Percentiles rank a stretch among this genome's conserved stretches.
Conservation (phyloP, 805 yeast species). For the Priceomyces medius region DNA sequence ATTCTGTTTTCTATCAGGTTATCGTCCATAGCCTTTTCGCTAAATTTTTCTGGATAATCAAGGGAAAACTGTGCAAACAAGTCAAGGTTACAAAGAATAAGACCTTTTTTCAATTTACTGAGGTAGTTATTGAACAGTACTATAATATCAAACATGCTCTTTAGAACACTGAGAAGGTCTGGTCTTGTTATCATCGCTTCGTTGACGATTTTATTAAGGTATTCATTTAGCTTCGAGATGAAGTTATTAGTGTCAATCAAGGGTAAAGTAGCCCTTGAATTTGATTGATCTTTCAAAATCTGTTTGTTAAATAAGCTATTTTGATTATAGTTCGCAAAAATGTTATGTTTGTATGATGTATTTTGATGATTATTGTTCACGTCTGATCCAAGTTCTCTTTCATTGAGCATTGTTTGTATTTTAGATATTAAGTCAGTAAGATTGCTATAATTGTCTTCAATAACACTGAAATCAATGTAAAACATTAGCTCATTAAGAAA, state of each 20-base stretch:
- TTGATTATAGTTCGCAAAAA: conserved; percentile 11
- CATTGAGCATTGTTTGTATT: conserved; percentile 9
- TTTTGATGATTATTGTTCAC: conserved; percentile 1
- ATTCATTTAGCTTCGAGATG: conserved; percentile 42
- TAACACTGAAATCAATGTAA: conserved; percentile 58
- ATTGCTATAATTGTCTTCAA: conserved; percentile 52
- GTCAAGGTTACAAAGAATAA: conserved; percentile 49
- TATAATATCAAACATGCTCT: conserved; percentile 46
- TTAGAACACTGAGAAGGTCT: conserved; percentile 46
- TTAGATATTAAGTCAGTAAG: conserved; percentile 29
- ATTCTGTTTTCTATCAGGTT: conserved; percentile 40
- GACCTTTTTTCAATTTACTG: conserved; percentile 51
- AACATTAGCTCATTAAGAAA: conserved; percentile 55
- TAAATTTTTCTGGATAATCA: conserved; percentile 37
- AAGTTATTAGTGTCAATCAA: conserved; percentile 17
- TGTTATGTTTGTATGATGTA: conserved; percentile 3
- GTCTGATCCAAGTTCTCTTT: conserved; percentile 12
- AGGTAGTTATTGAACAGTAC: conserved; percentile 49
- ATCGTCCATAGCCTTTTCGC: conserved; percentile 37
- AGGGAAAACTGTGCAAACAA: conserved; percentile 39
- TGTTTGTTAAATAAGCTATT: conserved; percentile 21
- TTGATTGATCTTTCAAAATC: conserved; percentile 7
- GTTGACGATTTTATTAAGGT: conserved; percentile 60
- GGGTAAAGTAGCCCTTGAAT: not conserved
- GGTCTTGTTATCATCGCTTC: conserved; percentile 67